These are phyloP conservation scores for Gomphus sp. DNA, from an alignment of 1,284 basidiomycete genomes.

Conservation along the genomic window DNA sequence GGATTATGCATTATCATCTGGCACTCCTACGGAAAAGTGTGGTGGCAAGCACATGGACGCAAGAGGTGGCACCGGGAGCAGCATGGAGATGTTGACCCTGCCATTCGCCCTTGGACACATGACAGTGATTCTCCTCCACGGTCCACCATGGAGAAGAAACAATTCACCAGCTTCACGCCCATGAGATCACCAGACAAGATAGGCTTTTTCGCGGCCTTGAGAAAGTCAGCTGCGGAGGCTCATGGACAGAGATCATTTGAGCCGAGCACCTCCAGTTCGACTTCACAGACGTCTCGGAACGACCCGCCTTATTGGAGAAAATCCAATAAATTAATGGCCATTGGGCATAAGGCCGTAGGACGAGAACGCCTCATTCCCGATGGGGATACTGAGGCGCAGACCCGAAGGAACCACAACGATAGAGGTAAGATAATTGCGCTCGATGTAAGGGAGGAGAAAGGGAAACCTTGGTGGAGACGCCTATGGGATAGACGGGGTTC, in stretches of 20 bases:
- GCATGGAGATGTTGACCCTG: slow-evolving; percentile 32
- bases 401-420: not conserved
- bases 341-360: slow-evolving; percentile 30
- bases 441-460: slow-evolving; percentile 7
- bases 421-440: slow-evolving; percentile 1
- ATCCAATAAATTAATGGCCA: slow-evolving; percentile 34
- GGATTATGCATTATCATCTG: slow-evolving; percentile 56
- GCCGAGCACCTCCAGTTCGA: not conserved
- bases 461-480: slow-evolving; percentile 9
- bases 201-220: slow-evolving; percentile 32
- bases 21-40: slow-evolving; percentile 47
- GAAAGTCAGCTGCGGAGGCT: slow-evolving; percentile 1
- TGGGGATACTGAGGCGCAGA: slow-evolving; percentile 12
- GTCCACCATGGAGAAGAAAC: slow-evolving; percentile 13
- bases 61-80: slow-evolving; percentile 45
- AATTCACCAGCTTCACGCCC: slow-evolving; percentile 38
- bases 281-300: not conserved
- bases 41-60: slow-evolving; percentile 37
- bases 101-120: slow-evolving; percentile 20
- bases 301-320: slow-evolving; percentile 20
- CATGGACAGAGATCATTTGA: not conserved
- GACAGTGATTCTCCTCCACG: slow-evolving; percentile 23
- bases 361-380: slow-evolving; percentile 22
- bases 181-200: slow-evolving; percentile 29
- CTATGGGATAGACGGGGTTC: slow-evolving; percentile 3